Evolutionary conservation across 257 asterid species (phyloP).

Genomic region (Apocynum venetum): DNA sequence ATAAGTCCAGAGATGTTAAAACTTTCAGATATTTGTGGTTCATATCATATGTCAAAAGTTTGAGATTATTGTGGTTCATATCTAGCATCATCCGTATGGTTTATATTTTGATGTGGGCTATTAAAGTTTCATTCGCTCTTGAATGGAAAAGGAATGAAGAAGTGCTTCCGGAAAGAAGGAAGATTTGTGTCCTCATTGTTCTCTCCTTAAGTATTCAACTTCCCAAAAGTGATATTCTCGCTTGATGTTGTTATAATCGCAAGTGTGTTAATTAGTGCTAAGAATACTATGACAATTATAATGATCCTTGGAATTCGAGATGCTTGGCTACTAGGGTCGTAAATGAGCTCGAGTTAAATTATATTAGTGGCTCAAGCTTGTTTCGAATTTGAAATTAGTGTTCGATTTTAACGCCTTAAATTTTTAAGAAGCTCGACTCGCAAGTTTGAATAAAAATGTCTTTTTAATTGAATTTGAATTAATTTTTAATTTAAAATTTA

Average conservation of each 20-base stretch:
- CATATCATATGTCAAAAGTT: background rate
- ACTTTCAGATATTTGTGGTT: background rate
- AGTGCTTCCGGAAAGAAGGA: background rate
- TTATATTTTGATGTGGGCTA: background rate
- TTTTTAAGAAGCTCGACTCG: no score
- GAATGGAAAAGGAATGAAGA: background rate
- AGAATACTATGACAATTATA: background rate
- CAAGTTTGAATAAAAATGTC: no score
- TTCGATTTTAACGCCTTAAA: no score
- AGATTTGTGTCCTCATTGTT: background rate
- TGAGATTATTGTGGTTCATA: background rate
- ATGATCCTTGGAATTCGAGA: background rate
- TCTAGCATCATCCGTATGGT: background rate
- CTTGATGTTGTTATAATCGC: background rate
- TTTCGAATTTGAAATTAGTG: no score
- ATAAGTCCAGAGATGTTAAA: background rate
- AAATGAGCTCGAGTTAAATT: no score
- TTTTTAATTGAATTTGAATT: no score
- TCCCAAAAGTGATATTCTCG: background rate
- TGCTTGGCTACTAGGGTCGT: background rate
- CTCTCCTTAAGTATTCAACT: background rate
- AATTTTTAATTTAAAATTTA: no score
- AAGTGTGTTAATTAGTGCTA: background rate
- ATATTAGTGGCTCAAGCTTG: no score
- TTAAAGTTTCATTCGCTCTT: background rate